Evolutionary conservation across 345 rosid species (phyloP), one percentile per base, ranked within the genome.

Genomic region (Corchorus olitorius): DNA sequence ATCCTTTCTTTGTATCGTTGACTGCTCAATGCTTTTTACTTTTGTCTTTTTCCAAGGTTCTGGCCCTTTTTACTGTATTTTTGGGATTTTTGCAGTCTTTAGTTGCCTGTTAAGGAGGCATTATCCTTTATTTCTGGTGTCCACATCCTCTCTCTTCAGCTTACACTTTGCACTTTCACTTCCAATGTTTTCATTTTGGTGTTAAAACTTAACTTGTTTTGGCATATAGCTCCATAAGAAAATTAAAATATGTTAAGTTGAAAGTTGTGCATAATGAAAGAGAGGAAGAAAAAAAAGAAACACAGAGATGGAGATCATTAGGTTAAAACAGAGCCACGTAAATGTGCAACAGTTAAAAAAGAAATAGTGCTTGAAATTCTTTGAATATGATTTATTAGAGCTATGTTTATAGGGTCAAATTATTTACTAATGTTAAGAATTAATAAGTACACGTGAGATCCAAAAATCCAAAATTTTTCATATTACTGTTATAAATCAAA

Each of bases 1-100:
- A 16, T 22, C 39, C 22, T 48, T 19, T 68, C 41, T 66, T 22
- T n/a, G 13, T 12, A n/a, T 3, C 19, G 39, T 48, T 49, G 14
- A 68, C 49, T 48, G 41, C 41, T 48, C 48, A 39, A 48, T 68
- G 39, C 55, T 20, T 67, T 67, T 52, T 67, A 46, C 37, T 43
- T 3, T 65, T 22, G 55, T 22, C 39, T 68, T 48, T 65, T 48
- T 68, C 9, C 37, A 48, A 22, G 55, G 56, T 68, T 68, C 27
- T 6, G 5, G n/a, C 7, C 43, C 41, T 16, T 16, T 22, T 68
- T 12, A 22, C 64, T 22, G 22, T 4, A 35, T 16, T 59, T 11
- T 34, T 48, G 39, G 49, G 7, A 37, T 22, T 48, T 68, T 68
- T 68, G 12, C 27, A 20, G 41, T 68, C 20, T 45, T 8, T 14